Conservation (phyloP, 306 rosid genomes). For the Trifolium subterraneum region DNA sequence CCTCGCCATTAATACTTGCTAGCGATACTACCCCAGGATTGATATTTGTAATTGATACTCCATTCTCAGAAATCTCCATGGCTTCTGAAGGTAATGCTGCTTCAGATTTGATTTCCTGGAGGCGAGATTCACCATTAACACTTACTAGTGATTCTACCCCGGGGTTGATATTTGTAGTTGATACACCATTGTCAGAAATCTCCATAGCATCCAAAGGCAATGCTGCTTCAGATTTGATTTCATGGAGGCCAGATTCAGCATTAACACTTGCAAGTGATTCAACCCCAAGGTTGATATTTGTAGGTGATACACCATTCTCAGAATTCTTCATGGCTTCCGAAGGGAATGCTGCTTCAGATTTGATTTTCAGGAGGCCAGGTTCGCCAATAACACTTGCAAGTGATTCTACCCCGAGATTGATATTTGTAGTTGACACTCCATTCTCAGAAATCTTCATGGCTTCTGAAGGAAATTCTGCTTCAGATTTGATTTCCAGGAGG, state of each 20-base stretch:
- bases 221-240: slow-evolving; percentile 30
- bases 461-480: slow-evolving; percentile 32
- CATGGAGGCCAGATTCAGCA: slow-evolving; percentile 27
- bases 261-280: background rate
- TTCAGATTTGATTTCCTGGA: slow-evolving; percentile 35
- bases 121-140: slow-evolving; percentile 24
- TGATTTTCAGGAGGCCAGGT: background rate
- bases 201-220: slow-evolving; percentile 34
- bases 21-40: slow-evolving; percentile 35
- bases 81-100: slow-evolving; percentile 36
- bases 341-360: background rate
- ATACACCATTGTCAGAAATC: slow-evolving; percentile 37
- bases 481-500: no score
- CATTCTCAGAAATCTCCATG: slow-evolving; percentile 39
- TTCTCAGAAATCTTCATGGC: slow-evolving; percentile 35
- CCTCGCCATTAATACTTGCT: background rate
- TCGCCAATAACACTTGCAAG: no score
- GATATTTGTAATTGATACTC: slow-evolving; percentile 3
- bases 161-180: slow-evolving; percentile 31
- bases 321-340: slow-evolving; percentile 37
- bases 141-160: slow-evolving; percentile 25
- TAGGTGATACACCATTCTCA: slow-evolving; percentile 30
- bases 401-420: no score
- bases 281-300: no score
- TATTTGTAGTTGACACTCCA: slow-evolving; percentile 20